Conservation (phyloP, 1,139 yeast genomes). For the Geotrichum bryndzae region DNA sequence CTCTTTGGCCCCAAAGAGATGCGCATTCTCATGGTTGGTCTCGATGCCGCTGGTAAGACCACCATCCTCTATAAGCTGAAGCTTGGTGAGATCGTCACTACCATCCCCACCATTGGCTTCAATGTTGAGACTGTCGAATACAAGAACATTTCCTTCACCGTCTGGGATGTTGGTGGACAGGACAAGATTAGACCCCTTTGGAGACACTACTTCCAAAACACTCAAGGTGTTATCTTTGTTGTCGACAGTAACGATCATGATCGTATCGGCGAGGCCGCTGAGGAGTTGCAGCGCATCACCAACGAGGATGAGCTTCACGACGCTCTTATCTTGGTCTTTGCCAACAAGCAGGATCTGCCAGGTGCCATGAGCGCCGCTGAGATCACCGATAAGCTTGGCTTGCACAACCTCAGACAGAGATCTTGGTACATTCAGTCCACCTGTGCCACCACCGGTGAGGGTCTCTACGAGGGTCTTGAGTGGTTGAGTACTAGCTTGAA, state of each 20-base stretch:
- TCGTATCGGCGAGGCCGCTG: slow-evolving; percentile 89
- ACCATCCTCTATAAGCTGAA: slow-evolving; percentile 84
- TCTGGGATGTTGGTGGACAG: slow-evolving; percentile 98
- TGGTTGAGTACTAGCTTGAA: slow-evolving; percentile 55
- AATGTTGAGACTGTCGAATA: slow-evolving; percentile 92
- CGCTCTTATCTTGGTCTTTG: slow-evolving; percentile 61
- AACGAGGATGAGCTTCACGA: slow-evolving; percentile 91
- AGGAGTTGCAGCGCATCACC: slow-evolving; percentile 88
- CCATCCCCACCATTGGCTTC: slow-evolving; percentile 91
- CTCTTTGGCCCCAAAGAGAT: slow-evolving; percentile 47
- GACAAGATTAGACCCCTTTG: slow-evolving; percentile 91
- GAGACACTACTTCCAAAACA: slow-evolving; percentile 94
- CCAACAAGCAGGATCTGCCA: slow-evolving; percentile 92
- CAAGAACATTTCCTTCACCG: slow-evolving; percentile 89
- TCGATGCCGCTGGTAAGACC: slow-evolving; percentile 90
- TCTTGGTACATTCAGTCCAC: slow-evolving; percentile 95
- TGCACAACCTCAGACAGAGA: slow-evolving; percentile 87
- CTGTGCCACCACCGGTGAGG: slow-evolving; percentile 93
- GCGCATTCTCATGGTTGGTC: slow-evolving; percentile 48
- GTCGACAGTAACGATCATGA: slow-evolving; percentile 92
- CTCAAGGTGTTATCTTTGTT: slow-evolving; percentile 89
- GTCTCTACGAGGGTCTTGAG: slow-evolving; percentile 90
- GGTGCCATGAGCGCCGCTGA: slow-evolving; percentile 95
- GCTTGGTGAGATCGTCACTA: slow-evolving; percentile 88
- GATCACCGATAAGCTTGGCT: slow-evolving; percentile 86